These are phyloP conservation scores for Rhodotorula sp. DNA, from an alignment of 1,284 basidiomycete species.

Conservation along the genomic window DNA sequence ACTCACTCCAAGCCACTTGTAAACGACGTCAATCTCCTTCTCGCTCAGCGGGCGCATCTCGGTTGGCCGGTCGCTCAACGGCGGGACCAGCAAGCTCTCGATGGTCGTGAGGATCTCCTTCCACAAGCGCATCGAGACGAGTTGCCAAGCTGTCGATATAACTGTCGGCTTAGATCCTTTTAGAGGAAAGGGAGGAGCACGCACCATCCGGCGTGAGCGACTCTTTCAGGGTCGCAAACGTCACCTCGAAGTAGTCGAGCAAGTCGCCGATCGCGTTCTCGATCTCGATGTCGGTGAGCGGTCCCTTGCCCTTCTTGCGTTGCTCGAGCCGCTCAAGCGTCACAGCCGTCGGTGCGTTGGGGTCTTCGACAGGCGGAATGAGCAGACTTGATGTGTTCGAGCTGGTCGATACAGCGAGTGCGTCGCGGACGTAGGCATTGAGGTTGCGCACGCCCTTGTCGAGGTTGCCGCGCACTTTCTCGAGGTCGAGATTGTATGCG, in stretches of 20 bases:
- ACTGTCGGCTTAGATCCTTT: not conserved
- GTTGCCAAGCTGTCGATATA: slow-evolving; percentile 31
- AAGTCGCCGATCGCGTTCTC: slow-evolving; percentile 88
- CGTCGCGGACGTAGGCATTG: slow-evolving; percentile 40
- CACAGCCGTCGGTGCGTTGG: slow-evolving; percentile 23
- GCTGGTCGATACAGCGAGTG: slow-evolving; percentile 31
- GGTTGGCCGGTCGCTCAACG: slow-evolving; percentile 81
- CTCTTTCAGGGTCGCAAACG: slow-evolving; percentile 86
- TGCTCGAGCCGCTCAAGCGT: slow-evolving; percentile 51
- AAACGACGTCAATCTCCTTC: slow-evolving; percentile 95
- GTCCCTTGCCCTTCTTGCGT: slow-evolving; percentile 38
- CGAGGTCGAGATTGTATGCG: slow-evolving; percentile 43
- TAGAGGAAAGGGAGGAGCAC: not conserved
- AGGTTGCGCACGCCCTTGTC: slow-evolving; percentile 40
- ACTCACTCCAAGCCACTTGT: slow-evolving; percentile 90
- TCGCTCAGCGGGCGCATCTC: slow-evolving; percentile 87
- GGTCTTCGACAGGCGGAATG: slow-evolving; percentile 36
- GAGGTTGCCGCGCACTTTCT: slow-evolving; percentile 40
- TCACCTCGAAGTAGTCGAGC: slow-evolving; percentile 95
- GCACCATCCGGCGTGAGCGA: slow-evolving; percentile 64
- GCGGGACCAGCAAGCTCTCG: slow-evolving; percentile 86
- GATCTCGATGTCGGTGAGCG: slow-evolving; percentile 84
- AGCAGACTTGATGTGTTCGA: slow-evolving; percentile 6
- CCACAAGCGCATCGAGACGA: slow-evolving; percentile 60
- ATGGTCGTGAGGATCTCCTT: slow-evolving; percentile 89